A percentile compares a stretch with the other conserved stretches of the same genome.
phyloP scores from a whole-genome alignment of 2,329 filamentous ascomycete species.

The Parastagonospora avenae region DNA sequence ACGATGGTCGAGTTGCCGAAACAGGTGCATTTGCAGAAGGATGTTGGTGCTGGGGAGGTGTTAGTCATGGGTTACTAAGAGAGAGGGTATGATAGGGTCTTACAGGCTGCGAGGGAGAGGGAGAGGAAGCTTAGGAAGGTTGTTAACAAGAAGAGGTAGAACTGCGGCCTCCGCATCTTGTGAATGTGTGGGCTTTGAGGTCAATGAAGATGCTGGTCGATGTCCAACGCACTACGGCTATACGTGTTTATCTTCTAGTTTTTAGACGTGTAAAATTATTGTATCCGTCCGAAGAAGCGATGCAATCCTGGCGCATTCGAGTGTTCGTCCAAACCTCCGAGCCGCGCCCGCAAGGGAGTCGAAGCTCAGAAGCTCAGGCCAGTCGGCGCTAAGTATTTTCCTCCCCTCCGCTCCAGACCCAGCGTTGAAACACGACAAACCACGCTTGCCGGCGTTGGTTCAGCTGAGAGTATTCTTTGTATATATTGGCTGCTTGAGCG shows the following conservation, averaged over 20 bases:
- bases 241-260: too few species aligned
- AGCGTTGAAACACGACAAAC: slow-evolving; percentile 12
- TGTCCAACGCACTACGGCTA: too few species aligned
- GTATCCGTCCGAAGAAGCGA: too few species aligned
- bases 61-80: neutral
- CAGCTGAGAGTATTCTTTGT: slow-evolving; percentile 6
- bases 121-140: slow-evolving; percentile 45
- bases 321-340: slow-evolving; percentile 16
- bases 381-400: slow-evolving; percentile 42
- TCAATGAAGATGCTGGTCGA: neutral
- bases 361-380: slow-evolving; percentile 14
- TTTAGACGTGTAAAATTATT: neutral
- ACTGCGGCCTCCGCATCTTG: slow-evolving; percentile 30
- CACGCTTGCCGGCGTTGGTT: slow-evolving; percentile 16
- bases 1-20: slow-evolving; percentile 72
- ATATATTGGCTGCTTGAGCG: neutral
- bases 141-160: slow-evolving; percentile 29
- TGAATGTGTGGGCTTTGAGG: neutral
- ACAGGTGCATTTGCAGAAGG: slow-evolving; percentile 76
- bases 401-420: slow-evolving; percentile 28
- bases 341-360: slow-evolving; percentile 4
- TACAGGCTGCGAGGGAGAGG: slow-evolving; percentile 52
- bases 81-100: slow-evolving; percentile 14
- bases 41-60: slow-evolving; percentile 55
- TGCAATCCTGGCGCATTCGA: neutral